Evolutionary conservation across 768 basidiomycete species (phyloP), one percentile per base, ranked within the genome.

Genomic region (Collybiopsis confluens): DNA sequence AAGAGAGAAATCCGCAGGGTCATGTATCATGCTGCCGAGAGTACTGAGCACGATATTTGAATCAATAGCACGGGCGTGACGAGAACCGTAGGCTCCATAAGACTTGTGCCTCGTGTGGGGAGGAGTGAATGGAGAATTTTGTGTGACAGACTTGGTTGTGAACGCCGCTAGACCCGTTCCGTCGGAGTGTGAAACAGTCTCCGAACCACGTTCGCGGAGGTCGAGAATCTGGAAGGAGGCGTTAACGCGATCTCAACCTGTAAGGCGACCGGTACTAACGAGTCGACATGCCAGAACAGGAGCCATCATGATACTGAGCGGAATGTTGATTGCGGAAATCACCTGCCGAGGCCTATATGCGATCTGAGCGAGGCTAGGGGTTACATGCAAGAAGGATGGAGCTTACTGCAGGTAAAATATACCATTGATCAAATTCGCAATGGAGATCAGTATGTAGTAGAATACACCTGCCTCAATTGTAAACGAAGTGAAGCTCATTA

Each of bases 391-490:
- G 13, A n/a, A 35, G 23, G 18, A 49, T 41, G 47, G 53, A 5
- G 52, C 84, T 58, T 59, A 88, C 87, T 90, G 89, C n/a, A 91
- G 78, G 66, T 90, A 91, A 65, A 90, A 90, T 33, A 90, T 85
- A 40, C 89, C 89, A 58, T 91, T 91, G 64, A 90, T 82, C 73
- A 92, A 70, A 71, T 92, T 92, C 45, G 89, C 89, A 47, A 90
- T 82, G n/a, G 89, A 90, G 64, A 92, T 91, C 58, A 92, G 68
- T 55, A 92, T 77, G 63, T 90, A 92, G 63, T 91, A 92, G 66
- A 90, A 91, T 56, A 91, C 83, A 57, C 89, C 87, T 85, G 60
- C n/a, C n/a, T n/a, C n/a, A n/a, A n/a, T n/a, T n/a, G n/a, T n/a
- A n/a, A n/a, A n/a, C n/a, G n/a, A n/a, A n/a, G n/a, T n/a, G n/a